Percentiles rank a stretch among this genome's conserved stretches.
Evolutionary conservation across 176 grass and related monocot species (phyloP).

Genomic region (Carex parvula): DNA sequence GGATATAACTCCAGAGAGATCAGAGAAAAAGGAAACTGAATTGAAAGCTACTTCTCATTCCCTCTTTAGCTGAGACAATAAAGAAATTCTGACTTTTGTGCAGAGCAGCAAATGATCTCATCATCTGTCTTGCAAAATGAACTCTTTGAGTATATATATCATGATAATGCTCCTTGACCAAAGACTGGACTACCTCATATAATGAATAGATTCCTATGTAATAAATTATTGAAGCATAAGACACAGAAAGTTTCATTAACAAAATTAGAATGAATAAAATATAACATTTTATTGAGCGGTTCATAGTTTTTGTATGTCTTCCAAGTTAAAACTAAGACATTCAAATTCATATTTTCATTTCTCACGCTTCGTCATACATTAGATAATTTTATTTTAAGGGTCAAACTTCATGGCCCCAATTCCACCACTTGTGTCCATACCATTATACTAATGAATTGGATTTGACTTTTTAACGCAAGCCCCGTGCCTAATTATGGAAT

Average conservation of each 20-base stretch:
- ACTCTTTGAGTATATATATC: neutral
- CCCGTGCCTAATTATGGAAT: neutral
- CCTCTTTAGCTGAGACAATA: neutral
- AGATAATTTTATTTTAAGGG: neutral
- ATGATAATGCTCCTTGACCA: neutral
- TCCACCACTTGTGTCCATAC: neutral
- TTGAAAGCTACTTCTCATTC: conserved; percentile 1
- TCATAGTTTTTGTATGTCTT: neutral
- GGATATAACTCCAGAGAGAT: no score
- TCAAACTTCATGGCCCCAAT: neutral
- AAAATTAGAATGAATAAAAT: neutral
- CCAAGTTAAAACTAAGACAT: no score
- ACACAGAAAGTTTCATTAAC: neutral
- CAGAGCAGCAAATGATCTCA: neutral
- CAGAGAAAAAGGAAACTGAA: neutral
- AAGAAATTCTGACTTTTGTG: neutral
- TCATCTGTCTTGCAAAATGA: neutral
- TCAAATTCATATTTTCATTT: neutral
- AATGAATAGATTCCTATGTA: neutral
- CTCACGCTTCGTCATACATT: neutral
- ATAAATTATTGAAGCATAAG: neutral
- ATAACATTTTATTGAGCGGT: no score
- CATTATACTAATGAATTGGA: neutral
- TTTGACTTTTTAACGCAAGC: neutral
- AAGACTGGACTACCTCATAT: neutral